Evolutionary conservation across 1,284 basidiomycete genomes (phyloP).

Genomic region (Inonotus hispidus): DNA sequence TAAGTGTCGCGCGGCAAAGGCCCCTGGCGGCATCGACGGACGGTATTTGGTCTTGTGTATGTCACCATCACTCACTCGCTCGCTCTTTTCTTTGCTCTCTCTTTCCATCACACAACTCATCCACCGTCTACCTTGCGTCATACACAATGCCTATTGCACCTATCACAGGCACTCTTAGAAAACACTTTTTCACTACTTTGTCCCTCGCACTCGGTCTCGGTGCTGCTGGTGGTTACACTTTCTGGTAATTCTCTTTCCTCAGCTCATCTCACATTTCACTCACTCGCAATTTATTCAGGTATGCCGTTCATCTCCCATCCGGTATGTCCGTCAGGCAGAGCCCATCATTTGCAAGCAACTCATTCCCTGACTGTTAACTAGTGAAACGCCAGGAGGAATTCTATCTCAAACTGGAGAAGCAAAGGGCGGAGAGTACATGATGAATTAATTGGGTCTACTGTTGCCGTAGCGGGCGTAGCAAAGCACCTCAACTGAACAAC

Average conservation of each 20-base stretch:
- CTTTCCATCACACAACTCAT: constrained; percentile 24
- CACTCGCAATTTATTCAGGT: constrained; percentile 43
- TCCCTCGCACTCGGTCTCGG: constrained; percentile 69
- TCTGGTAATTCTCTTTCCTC: constrained; percentile 53
- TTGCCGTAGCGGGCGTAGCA: not conserved
- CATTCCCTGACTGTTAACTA: constrained; percentile 28
- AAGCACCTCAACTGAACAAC: not conserved
- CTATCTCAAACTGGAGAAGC: constrained; percentile 77
- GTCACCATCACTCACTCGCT: no score
- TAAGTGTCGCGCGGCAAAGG: not conserved
- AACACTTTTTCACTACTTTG: constrained; percentile 80
- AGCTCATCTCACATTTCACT: not conserved
- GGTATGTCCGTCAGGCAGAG: constrained; percentile 45
- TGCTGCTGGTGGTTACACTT: constrained; percentile 62
- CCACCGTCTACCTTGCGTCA: constrained; percentile 17
- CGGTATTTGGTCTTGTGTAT: constrained; percentile 27
- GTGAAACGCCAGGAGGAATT: constrained; percentile 77
- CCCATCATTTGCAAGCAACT: constrained; percentile 8
- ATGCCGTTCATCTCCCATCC: constrained; percentile 68
- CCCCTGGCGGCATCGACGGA: no score
- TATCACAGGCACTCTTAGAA: constrained; percentile 86
- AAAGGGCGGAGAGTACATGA: constrained; percentile 41
- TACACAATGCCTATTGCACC: constrained; percentile 70
- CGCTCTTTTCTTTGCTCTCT: constrained; percentile 40
- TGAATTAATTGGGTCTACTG: not conserved